phyloP scores from a whole-genome alignment of 2,329 filamentous ascomycete species.

The Sporothrix brasiliensis region DNA sequence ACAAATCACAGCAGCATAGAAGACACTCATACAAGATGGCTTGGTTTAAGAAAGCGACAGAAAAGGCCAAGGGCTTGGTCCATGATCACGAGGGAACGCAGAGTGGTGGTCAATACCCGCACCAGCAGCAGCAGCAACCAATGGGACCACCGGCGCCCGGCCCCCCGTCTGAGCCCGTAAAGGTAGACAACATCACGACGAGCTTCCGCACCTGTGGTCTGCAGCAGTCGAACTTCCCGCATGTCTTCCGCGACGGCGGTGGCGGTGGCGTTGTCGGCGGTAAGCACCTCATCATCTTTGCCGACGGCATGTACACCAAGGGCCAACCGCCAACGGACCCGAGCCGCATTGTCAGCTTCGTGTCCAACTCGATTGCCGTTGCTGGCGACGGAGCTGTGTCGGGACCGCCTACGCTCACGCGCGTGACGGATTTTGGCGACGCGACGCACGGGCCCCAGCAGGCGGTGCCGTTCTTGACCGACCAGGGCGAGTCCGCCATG shows the following conservation, averaged over 20 bases:
- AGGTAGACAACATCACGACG: constrained; percentile 23
- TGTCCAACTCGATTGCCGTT: constrained; percentile 35
- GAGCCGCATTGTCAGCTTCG: constrained; percentile 32
- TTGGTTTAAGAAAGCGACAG: constrained; percentile 31
- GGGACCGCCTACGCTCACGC: constrained; percentile 15
- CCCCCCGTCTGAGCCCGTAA: neutral
- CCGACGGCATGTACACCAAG: constrained; percentile 34
- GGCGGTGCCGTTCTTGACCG: constrained; percentile 30
- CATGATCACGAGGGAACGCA: constrained; percentile 26
- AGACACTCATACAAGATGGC: constrained; percentile 22
- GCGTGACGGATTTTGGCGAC: constrained; percentile 30
- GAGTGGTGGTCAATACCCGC: neutral
- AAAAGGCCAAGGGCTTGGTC: constrained; percentile 29
- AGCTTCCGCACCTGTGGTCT: constrained; percentile 29
- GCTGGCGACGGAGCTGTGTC: neutral
- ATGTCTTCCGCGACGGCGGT: constrained; percentile 36
- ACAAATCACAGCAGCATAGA: neutral
- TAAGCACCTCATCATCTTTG: constrained; percentile 35
- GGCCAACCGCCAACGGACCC: constrained; percentile 33
- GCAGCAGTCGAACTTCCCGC: constrained; percentile 35
- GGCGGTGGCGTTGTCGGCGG: constrained; percentile 35
- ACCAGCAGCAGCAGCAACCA: neutral
- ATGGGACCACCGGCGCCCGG: neutral
- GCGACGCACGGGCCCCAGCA: constrained; percentile 17
- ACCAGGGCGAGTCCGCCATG: constrained; percentile 28